These are phyloP conservation scores for Mycosphaerella sp. DNA, from an alignment of 2,329 filamentous ascomycete species.

Conservation along the genomic window DNA sequence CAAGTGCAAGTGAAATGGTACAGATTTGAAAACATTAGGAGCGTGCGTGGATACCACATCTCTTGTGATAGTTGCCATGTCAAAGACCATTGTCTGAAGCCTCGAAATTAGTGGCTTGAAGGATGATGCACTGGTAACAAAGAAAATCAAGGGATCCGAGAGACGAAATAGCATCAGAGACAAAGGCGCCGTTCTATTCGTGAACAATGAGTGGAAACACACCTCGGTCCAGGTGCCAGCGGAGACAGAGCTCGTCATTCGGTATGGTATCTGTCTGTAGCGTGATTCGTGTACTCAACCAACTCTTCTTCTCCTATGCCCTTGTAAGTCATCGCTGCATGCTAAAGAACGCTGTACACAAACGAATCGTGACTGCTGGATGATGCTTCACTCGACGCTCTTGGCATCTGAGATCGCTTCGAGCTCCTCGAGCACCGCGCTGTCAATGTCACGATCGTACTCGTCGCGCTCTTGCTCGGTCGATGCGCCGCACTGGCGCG, in stretches of 20 bases:
- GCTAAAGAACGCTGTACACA: conserved; percentile 12
- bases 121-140: conserved; percentile 10
- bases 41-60: conserved; percentile 2
- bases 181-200: conserved; percentile 10
- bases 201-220: conserved; percentile 1
- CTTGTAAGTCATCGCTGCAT: conserved; percentile 19
- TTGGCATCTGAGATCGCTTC: neutral
- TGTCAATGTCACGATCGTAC: conserved; percentile 5
- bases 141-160: conserved; percentile 10
- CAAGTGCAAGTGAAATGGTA: neutral
- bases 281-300: neutral
- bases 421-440: conserved; percentile 1
- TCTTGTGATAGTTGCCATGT: neutral
- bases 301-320: neutral
- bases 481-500: neutral
- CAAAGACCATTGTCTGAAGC: conserved; percentile 8
- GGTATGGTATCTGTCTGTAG: conserved; percentile 1
- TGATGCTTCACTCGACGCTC: neutral
- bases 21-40: neutral
- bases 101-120: conserved; percentile 7
- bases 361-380: conserved; percentile 4
- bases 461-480: conserved; percentile 1
- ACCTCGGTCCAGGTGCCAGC: neutral
- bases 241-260: neutral
- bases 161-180: conserved; percentile 17